Percentiles rank a stretch among this genome's conserved stretches.
Evolutionary conservation across 2,329 filamentous ascomycete genomes (phyloP).

Genomic region (Epichloe brachyelytri): DNA sequence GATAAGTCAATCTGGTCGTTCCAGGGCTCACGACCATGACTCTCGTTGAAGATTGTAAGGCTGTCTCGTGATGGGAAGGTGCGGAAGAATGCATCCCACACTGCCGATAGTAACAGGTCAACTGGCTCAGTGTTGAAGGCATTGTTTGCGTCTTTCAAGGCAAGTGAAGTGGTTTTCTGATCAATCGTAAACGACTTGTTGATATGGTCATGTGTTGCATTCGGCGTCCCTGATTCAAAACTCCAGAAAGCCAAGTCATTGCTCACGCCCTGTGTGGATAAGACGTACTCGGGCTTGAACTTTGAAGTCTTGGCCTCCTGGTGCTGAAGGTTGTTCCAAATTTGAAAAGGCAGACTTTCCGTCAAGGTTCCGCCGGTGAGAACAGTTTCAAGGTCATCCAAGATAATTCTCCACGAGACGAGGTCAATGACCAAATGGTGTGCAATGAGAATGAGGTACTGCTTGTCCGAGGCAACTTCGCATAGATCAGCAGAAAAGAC

Average conservation of each 20-base stretch:
- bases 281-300: not conserved
- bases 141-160: constrained; percentile 8
- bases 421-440: constrained; percentile 30
- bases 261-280: not conserved
- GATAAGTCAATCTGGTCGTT: constrained; percentile 17
- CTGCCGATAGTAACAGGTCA: constrained; percentile 19
- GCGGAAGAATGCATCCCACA: constrained; percentile 17
- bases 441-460: constrained; percentile 18
- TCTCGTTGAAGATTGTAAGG: constrained; percentile 16
- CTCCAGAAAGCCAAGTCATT: constrained; percentile 1
- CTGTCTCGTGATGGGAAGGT: constrained; percentile 14
- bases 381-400: constrained; percentile 29
- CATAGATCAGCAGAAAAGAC: constrained; percentile 4
- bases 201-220: constrained; percentile 2
- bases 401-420: constrained; percentile 31
- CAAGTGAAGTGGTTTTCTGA: constrained; percentile 1
- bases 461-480: constrained; percentile 6
- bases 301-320: constrained; percentile 13
- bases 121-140: constrained; percentile 13
- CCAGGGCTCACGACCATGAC: constrained; percentile 19
- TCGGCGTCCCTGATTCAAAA: not conserved
- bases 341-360: constrained; percentile 8
- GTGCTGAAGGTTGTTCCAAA: constrained; percentile 22
- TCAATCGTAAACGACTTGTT: constrained; percentile 1
- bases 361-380: constrained; percentile 12